Evolutionary conservation across 225 moss, liverwort and hornwort species (phyloP).

Genomic region (Physcomitrium patens): DNA sequence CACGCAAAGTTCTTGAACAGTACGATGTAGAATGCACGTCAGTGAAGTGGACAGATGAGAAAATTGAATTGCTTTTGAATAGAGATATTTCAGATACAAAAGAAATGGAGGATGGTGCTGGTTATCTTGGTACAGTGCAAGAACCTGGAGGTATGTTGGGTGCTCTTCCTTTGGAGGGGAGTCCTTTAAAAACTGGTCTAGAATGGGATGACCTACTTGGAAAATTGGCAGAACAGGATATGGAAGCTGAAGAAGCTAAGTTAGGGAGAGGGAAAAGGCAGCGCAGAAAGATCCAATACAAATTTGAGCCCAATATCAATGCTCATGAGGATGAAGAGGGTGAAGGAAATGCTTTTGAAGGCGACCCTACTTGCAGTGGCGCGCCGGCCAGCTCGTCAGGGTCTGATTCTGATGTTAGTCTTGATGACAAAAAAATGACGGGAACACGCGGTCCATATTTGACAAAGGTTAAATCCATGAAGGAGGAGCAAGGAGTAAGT

Average conservation of each 20-base stretch:
- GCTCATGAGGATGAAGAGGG: constrained; percentile 59
- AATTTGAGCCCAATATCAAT: constrained; percentile 57
- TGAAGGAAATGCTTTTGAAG: constrained; percentile 55
- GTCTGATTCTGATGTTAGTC: constrained; percentile 72
- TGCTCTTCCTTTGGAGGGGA: constrained; percentile 33
- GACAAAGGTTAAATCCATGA: constrained; percentile 35
- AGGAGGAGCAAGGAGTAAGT: constrained; percentile 35
- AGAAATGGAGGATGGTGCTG: constrained; percentile 46
- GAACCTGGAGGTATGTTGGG: constrained; percentile 42
- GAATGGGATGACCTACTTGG: constrained; percentile 72
- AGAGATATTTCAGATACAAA: constrained; percentile 47
- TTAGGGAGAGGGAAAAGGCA: constrained; percentile 78
- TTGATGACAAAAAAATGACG: constrained; percentile 45
- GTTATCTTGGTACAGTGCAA: constrained; percentile 81
- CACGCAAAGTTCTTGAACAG: constrained; percentile 67
- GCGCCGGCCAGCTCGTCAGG: constrained; percentile 48
- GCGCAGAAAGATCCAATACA: constrained; percentile 64
- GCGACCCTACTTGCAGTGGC: constrained; percentile 62
- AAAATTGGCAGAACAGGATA: constrained; percentile 54
- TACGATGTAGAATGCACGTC: constrained; percentile 62
- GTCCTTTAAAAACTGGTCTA: constrained; percentile 42
- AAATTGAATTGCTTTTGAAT: constrained; percentile 62
- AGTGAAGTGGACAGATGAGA: constrained; percentile 66
- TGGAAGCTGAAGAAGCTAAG: constrained; percentile 60
- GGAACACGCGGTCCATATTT: constrained; percentile 33